phyloP scores from a whole-genome alignment of 129 eudicot genomes.

The Artemisia argyi region DNA sequence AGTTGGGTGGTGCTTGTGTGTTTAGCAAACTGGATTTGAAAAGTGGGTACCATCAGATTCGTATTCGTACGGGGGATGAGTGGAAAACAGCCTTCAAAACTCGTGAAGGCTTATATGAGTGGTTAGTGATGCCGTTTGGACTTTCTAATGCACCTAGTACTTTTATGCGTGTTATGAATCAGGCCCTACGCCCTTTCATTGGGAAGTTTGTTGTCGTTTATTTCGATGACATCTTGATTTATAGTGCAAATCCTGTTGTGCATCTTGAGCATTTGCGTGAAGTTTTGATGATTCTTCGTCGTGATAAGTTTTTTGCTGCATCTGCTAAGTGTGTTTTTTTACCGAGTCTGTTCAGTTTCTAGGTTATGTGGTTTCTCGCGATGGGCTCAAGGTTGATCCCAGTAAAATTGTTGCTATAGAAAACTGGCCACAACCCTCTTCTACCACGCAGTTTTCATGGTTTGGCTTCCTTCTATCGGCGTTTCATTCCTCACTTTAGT shows the following conservation, averaged over 20 bases:
- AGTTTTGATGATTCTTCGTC: neutral
- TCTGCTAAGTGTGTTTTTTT: neutral
- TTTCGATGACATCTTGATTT: conserved; percentile 10
- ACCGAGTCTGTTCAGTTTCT: neutral
- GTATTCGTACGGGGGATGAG: neutral
- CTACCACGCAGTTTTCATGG: neutral
- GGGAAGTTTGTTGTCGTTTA: neutral
- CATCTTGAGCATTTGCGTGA: neutral
- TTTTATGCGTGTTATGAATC: too few species aligned
- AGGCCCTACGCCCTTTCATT: too few species aligned
- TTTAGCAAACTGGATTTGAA: conserved; percentile 2
- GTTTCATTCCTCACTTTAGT: neutral
- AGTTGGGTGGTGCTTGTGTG: neutral
- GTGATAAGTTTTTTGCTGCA: conserved; percentile 1
- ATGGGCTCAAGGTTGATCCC: neutral
- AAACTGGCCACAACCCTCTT: neutral
- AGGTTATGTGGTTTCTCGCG: conserved; percentile 10
- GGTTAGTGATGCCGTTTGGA: conserved; percentile 7
- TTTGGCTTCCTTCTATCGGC: neutral
- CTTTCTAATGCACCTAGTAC: too few species aligned
- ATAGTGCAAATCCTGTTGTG: neutral
- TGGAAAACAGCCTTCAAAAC: conserved; percentile 8
- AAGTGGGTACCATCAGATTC: too few species aligned
- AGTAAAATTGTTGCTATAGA: neutral
- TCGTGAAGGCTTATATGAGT: conserved; percentile 7